Evolutionary conservation across 257 asterid genomes (phyloP).

Genomic region (Solanum neorickii): DNA sequence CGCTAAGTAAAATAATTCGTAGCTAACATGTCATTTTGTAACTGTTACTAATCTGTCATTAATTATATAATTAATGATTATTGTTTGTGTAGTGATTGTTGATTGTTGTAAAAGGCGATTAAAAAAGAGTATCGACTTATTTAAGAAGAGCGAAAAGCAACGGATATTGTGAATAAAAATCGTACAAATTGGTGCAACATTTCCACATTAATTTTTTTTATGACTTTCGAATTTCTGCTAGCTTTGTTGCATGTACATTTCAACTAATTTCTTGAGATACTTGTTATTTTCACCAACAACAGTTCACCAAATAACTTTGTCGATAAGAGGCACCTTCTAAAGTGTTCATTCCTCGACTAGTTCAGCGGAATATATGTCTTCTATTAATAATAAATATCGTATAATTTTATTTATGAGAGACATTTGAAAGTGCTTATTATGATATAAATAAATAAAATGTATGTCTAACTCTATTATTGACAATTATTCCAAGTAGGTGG

Average conservation of each 20-base stretch:
- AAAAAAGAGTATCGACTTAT: neutral
- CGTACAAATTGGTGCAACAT: neutral
- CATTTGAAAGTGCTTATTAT: neutral
- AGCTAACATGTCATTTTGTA: neutral
- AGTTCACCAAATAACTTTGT: neutral
- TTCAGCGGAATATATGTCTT: accelerated
- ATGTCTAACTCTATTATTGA: neutral
- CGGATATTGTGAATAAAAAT: neutral
- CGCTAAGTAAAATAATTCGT: neutral
- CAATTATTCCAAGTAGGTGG: neutral
- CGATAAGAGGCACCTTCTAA: neutral
- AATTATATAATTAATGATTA: neutral
- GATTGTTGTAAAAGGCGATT: neutral
- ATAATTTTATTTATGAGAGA: too few species aligned
- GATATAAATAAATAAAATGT: neutral
- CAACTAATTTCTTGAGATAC: neutral
- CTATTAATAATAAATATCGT: too few species aligned
- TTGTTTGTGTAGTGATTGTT: neutral
- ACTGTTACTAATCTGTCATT: neutral
- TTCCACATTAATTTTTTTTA: neutral
- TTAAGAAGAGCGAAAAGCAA: neutral
- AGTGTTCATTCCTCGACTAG: neutral
- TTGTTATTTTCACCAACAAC: neutral
- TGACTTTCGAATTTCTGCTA: neutral
- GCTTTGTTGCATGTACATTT: too few species aligned